A percentile compares a stretch with the other conserved stretches of the same genome.
These are phyloP conservation scores for Xylaria sp. DNA, from an alignment of 2,329 filamentous ascomycete genomes.

Conservation along the genomic window DNA sequence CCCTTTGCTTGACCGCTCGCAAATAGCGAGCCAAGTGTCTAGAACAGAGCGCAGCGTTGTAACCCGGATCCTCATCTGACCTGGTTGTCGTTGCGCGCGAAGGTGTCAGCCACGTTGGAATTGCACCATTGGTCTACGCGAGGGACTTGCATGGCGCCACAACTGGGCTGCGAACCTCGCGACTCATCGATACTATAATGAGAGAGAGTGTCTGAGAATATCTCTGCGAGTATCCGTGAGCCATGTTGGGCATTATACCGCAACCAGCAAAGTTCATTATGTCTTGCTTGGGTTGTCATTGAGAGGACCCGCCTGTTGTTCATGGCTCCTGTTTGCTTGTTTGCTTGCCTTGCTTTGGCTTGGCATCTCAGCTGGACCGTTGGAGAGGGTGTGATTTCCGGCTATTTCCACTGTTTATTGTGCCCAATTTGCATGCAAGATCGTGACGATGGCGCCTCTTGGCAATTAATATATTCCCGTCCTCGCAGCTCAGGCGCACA, in stretches of 20 bases:
- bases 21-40: constrained; percentile 36
- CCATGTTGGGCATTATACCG: background rate
- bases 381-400: constrained; percentile 36
- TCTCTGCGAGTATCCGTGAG: constrained; percentile 40
- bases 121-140: constrained; percentile 19
- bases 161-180: too few relatives aligned
- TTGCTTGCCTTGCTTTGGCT: constrained; percentile 34
- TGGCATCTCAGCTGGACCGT: constrained; percentile 29
- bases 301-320: background rate
- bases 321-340: constrained; percentile 19
- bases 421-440: constrained; percentile 40
- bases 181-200: too few relatives aligned
- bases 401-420: constrained; percentile 46
- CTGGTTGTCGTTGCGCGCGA: constrained; percentile 17
- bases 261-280: too few relatives aligned
- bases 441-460: constrained; percentile 42
- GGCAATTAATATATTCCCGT: constrained; percentile 46
- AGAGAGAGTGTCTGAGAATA: background rate
- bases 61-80: constrained; percentile 23
- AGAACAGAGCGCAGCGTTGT: constrained; percentile 31
- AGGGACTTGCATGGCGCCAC: constrained; percentile 5
- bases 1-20: constrained; percentile 24
- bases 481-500: constrained; percentile 43
- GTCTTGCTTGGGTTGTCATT: background rate
- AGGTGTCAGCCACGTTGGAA: constrained; percentile 26